These are phyloP conservation scores for Irpex lacteus DNA, from an alignment of 1,284 basidiomycete genomes.

Conservation along the genomic window DNA sequence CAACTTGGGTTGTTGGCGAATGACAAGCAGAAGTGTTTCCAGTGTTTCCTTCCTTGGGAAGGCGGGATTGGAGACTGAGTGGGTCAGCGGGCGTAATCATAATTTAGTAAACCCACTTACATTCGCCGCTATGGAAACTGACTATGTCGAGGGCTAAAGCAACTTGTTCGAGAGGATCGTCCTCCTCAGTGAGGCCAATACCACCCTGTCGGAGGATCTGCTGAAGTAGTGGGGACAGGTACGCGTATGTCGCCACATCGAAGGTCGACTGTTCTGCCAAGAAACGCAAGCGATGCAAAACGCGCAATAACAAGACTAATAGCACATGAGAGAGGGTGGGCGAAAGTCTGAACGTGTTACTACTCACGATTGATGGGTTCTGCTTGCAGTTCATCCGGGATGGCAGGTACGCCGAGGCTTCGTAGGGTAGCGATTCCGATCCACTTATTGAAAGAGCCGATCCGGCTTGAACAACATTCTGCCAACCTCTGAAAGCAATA, in stretches of 20 bases:
- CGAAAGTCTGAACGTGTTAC: conserved; percentile 2
- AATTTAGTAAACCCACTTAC: conserved; percentile 43
- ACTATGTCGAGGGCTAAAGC: conserved; percentile 84
- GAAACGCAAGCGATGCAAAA: conserved; percentile 85
- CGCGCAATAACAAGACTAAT: conserved; percentile 75
- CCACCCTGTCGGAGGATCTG: conserved; percentile 73
- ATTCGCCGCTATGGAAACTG: conserved; percentile 83
- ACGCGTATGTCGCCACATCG: conserved; percentile 83
- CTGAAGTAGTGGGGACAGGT: conserved; percentile 76
- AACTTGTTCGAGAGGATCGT: conserved; percentile 86
- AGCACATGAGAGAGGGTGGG: neutral
- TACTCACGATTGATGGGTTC: conserved; percentile 70
- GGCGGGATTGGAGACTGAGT: conserved; percentile 56
- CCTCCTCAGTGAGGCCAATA: conserved; percentile 58
- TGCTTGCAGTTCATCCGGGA: conserved; percentile 72
- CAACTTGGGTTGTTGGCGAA: conserved; percentile 78
- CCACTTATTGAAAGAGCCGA: conserved; percentile 69
- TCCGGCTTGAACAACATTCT: conserved; percentile 63
- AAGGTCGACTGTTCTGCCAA: conserved; percentile 83
- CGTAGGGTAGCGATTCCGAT: conserved; percentile 81
- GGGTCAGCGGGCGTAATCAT: conserved; percentile 4
- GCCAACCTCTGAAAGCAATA: conserved; percentile 49
- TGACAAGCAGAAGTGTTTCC: conserved; percentile 71
- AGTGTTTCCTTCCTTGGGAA: conserved; percentile 79
- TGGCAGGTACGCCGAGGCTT: conserved; percentile 58